These are phyloP conservation scores for Asterochloris erici DNA, from an alignment of 139 green algal genomes.

Conservation along the genomic window DNA sequence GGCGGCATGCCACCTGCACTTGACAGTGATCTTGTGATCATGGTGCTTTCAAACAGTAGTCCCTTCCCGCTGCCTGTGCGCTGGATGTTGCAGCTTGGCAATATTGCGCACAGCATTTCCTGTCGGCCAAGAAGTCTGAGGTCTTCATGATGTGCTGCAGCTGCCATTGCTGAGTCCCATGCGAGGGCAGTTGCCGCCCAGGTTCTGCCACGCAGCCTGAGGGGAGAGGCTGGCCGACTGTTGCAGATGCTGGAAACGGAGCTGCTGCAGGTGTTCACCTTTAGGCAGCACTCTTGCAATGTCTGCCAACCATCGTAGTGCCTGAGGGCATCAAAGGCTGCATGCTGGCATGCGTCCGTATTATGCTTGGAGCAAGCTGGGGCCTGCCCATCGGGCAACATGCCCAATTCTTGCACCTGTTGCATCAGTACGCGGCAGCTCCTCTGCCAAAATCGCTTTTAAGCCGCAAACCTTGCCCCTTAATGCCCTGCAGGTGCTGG, in stretches of 20 bases:
- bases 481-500: background rate
- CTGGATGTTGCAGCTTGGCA: background rate
- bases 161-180: slow-evolving; percentile 17
- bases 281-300: slow-evolving; percentile 23
- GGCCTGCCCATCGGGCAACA: no score
- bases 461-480: background rate
- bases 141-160: background rate
- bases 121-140: background rate
- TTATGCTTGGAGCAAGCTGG: no score
- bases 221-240: background rate
- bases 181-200: slow-evolving; percentile 10
- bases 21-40: no score
- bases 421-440: no score
- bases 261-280: slow-evolving; percentile 8
- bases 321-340: background rate
- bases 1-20: no score
- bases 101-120: background rate
- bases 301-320: slow-evolving; percentile 22
- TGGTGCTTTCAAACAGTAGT: no score
- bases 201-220: slow-evolving; percentile 1
- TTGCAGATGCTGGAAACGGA: slow-evolving; percentile 6
- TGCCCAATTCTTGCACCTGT: no score
- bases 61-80: no score
- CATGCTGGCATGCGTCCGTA: no score
- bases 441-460: no score